Evolutionary conservation across 2,329 filamentous ascomycete species (phyloP).

Genomic region (Colletotrichum gloeosporioides): DNA sequence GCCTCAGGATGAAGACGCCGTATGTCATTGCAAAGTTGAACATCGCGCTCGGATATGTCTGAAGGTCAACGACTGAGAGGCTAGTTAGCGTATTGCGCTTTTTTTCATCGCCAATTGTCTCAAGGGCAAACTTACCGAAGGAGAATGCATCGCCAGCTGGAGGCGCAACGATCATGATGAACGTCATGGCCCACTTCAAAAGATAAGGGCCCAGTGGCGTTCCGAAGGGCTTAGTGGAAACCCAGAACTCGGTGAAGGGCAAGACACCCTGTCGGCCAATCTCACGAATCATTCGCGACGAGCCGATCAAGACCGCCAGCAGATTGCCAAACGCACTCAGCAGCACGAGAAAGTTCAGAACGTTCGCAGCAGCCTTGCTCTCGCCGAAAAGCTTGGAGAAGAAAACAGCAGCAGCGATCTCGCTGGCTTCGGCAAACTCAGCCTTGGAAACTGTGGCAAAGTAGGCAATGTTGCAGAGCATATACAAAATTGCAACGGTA

Average conservation of each 20-base stretch:
- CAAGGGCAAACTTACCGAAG: conserved; percentile 52
- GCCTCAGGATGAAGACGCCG: conserved; percentile 64
- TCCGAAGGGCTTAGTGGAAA: conserved; percentile 66
- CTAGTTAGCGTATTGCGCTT: not conserved
- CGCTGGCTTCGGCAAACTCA: conserved; percentile 56
- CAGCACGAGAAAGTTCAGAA: conserved; percentile 62
- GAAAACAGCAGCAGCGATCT: conserved; percentile 62
- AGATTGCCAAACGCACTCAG: conserved; percentile 65
- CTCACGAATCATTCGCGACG: conserved; percentile 63
- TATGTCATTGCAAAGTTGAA: conserved; percentile 63
- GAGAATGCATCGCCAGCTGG: conserved; percentile 70
- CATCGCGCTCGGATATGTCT: conserved; percentile 61
- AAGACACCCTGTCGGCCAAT: conserved; percentile 67
- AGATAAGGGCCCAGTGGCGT: conserved; percentile 66
- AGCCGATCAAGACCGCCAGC: conserved; percentile 58
- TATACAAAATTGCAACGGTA: conserved; percentile 59
- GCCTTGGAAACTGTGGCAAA: conserved; percentile 59
- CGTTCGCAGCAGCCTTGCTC: conserved; percentile 48
- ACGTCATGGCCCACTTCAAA: conserved; percentile 61
- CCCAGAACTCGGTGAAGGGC: conserved; percentile 66
- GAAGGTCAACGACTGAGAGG: conserved; percentile 59
- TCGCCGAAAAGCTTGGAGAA: conserved; percentile 64
- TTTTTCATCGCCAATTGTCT: not conserved
- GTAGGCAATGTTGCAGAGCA: conserved; percentile 66
- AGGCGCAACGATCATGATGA: conserved; percentile 64